Conservation (phyloP, 305 asterid species). For the Andrographis paniculata region DNA sequence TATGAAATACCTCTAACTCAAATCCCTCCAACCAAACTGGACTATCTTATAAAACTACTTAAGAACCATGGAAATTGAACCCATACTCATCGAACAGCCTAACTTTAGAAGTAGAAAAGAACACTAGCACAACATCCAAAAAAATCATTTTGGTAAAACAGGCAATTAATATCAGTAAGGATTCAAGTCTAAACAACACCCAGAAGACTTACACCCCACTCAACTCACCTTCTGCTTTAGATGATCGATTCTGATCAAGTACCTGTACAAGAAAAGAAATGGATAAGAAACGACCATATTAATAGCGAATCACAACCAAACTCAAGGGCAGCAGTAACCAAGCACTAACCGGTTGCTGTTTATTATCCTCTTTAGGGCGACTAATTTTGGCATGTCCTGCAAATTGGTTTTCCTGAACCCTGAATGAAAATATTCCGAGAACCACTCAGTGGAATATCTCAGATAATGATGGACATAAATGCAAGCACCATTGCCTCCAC, state of each 20-base stretch:
- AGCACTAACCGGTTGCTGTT: conserved; percentile 34
- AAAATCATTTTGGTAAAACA: background rate
- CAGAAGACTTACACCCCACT: background rate
- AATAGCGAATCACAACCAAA: conserved; percentile 9
- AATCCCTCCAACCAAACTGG: too few relatives aligned
- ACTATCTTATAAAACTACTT: background rate
- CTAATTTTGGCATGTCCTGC: conserved; percentile 38
- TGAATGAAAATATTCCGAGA: conserved; percentile 17
- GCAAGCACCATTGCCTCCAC: background rate
- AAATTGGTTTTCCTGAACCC: conserved; percentile 38
- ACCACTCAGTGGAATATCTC: conserved; percentile 1
- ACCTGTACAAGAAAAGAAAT: conserved; percentile 35
- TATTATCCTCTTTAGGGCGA: conserved; percentile 35
- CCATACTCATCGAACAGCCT: background rate
- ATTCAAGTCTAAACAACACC: background rate
- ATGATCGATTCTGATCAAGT: conserved; percentile 31
- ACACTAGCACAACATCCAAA: background rate
- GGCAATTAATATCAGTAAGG: background rate
- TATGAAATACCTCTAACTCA: too few relatives aligned
- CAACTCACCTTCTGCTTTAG: conserved; percentile 25
- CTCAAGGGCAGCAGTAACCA: conserved; percentile 15
- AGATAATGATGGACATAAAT: background rate
- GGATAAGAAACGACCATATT: conserved; percentile 6
- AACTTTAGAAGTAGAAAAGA: background rate
- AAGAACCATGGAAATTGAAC: background rate